These are phyloP conservation scores for Phragmites australis DNA, from an alignment of 176 grass and related monocot genomes.

Conservation along the genomic window DNA sequence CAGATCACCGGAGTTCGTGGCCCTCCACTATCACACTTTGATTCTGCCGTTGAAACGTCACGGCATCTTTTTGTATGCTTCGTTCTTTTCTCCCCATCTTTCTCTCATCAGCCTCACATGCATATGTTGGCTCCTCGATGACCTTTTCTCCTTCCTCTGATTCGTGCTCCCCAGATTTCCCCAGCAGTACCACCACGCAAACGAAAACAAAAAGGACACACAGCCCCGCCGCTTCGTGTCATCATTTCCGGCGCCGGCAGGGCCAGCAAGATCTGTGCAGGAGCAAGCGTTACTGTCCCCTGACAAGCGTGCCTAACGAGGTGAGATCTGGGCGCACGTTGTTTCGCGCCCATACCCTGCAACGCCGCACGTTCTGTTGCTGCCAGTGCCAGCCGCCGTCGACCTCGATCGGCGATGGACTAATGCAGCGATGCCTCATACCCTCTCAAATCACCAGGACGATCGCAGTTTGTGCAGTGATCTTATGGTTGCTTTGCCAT, in stretches of 20 bases:
- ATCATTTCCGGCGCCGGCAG: background rate
- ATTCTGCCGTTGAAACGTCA: slow-evolving; percentile 13
- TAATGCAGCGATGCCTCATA: background rate
- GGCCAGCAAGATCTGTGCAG: slow-evolving; percentile 15
- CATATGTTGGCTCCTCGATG: slow-evolving; percentile 14
- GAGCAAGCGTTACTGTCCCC: slow-evolving; percentile 22
- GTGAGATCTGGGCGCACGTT: slow-evolving; percentile 41
- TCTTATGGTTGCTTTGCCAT: background rate
- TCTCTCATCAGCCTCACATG: slow-evolving; percentile 30
- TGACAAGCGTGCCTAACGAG: slow-evolving; percentile 21
- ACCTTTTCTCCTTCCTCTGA: background rate
- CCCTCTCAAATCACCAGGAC: background rate
- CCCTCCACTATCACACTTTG: background rate
- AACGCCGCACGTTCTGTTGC: slow-evolving; percentile 18
- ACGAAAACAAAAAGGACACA: background rate
- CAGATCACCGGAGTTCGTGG: background rate
- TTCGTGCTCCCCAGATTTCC: background rate
- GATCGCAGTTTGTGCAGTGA: background rate
- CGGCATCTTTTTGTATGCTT: slow-evolving; percentile 30
- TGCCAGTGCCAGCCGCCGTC: background rate
- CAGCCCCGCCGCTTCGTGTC: background rate
- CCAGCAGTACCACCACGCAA: background rate
- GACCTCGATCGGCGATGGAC: background rate
- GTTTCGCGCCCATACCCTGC: slow-evolving; percentile 20
- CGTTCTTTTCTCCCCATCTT: background rate